These are phyloP conservation scores for Coemansia umbellata DNA, from an alignment of 192 early-diverging fungal species.

Conservation along the genomic window DNA sequence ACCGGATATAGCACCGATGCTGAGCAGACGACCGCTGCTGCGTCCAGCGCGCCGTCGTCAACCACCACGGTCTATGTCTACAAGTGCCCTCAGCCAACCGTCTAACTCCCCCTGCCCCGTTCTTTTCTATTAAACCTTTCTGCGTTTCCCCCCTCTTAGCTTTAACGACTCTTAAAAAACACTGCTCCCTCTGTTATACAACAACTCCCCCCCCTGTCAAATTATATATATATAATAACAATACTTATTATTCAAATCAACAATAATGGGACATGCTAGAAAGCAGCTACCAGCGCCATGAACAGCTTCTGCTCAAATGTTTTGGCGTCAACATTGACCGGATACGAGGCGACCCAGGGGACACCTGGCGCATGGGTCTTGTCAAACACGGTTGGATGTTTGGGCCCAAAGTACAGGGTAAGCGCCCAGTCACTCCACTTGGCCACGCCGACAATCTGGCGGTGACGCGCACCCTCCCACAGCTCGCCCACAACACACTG, in stretches of 20 bases:
- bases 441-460: conserved; percentile 45
- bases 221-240: no score
- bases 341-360: conserved; percentile 41
- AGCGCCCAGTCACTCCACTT: conserved; percentile 38
- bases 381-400: conserved; percentile 36
- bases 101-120: neutral
- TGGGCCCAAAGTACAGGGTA: conserved; percentile 39
- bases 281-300: conserved; percentile 11
- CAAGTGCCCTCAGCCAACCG: conserved; percentile 8
- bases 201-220: no score
- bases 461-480: conserved; percentile 30
- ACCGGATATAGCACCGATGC: neutral
- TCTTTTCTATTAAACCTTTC: no score
- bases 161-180: no score
- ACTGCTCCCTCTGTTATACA: no score
- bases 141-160: neutral
- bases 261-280: no score
- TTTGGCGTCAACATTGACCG: neutral
- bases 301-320: conserved; percentile 33
- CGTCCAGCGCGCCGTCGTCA: neutral
- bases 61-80: neutral
- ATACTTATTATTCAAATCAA: no score
- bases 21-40: neutral
- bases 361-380: neutral
- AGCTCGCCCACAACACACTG: conserved; percentile 46